Base-by-base conservation (phyloP, 352 stramenopile genomes). In the Globisporangium perplexum region DNA sequence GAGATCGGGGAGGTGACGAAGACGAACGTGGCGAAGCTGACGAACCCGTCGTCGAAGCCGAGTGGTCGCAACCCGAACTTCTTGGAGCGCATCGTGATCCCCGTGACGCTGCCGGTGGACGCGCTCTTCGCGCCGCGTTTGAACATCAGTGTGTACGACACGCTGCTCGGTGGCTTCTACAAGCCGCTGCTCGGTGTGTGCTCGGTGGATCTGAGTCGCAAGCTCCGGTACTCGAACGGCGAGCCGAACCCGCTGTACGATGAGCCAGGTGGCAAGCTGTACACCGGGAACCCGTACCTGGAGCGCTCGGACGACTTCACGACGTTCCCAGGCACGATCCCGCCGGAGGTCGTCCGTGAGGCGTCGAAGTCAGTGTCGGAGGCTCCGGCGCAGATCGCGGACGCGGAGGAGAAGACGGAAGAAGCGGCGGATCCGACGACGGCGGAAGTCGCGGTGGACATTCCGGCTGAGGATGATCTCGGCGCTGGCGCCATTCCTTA, bases 21-120 rank as follows among this genome's bases (percentile, higher is more conserved):
- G 39, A 71, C 69, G 24, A 83, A 76, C 50, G 72, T 74, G 39
- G 71, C 78, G 7, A 83, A 83, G 47, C 79, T 86, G 49, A 92
- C 82, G 35, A 86, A 86, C 43, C 63, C 72, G 26, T 89, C 77
- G 22, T 93, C 83, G 3, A 90, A 85, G 57, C 87, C 87, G 5
- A 87, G 71, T 26, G 78, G 74, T 2, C 65, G 63, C 14, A 92
- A 97, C 50, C 86, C 88, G 0, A 97, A 97, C 62, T 97, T 93
- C 59, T 65, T 95, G 28, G 79, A 96, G 47, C 78, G 83, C 3
- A 77, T 97, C 47, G 49, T 95, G 8, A 71, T 96, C 17, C 82
- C 83, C 4, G 68, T 97, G 4, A 74, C 83, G 57, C 66, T 97
- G 54, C 90, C 90, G 0, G 49, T 93, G 0, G 78, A 97, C 63